These are phyloP conservation scores for Herpetospermum pedunculosum DNA, from an alignment of 306 rosid species.

Conservation along the genomic window DNA sequence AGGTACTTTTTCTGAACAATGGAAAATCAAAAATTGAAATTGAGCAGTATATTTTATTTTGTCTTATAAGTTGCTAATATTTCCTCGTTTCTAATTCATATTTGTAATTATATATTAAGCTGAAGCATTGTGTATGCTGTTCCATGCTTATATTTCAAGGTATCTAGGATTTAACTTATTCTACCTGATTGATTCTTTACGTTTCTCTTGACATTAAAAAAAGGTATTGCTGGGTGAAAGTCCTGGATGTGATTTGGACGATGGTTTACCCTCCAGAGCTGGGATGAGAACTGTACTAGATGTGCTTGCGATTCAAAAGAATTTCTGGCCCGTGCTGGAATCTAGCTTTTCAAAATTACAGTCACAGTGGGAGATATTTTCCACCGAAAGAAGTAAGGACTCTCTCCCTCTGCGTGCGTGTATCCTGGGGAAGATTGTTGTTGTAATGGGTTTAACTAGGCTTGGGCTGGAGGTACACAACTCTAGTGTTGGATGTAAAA, in stretches of 20 bases:
- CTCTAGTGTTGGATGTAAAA: not conserved
- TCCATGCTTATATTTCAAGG: not conserved
- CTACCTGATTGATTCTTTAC: not conserved
- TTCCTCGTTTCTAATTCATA: not conserved
- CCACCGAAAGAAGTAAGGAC: conserved; percentile 42
- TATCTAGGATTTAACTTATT: not conserved
- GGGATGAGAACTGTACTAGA: conserved; percentile 62
- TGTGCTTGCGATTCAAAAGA: conserved; percentile 69
- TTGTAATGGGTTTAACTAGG: not conserved
- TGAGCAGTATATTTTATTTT: not conserved
- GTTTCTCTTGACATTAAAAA: conserved; percentile 15
- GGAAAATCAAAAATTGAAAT: not conserved
- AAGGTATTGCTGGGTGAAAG: conserved; percentile 76
- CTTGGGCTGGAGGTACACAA: not conserved
- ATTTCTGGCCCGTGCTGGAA: conserved; percentile 61
- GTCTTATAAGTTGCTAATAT: not conserved
- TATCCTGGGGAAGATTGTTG: not conserved
- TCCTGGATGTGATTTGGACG: conserved; percentile 34
- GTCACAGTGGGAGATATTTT: conserved; percentile 36
- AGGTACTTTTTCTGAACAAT: conserved; percentile 38
- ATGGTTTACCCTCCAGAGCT: conserved; percentile 47
- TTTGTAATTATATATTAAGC: not conserved
- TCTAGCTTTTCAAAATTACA: conserved; percentile 42
- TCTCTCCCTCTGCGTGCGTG: conserved; percentile 9
- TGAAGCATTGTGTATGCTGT: not conserved